These are phyloP conservation scores for Pseudogymnoascus destructans DNA, from an alignment of 2,329 filamentous ascomycete species.

Conservation along the genomic window DNA sequence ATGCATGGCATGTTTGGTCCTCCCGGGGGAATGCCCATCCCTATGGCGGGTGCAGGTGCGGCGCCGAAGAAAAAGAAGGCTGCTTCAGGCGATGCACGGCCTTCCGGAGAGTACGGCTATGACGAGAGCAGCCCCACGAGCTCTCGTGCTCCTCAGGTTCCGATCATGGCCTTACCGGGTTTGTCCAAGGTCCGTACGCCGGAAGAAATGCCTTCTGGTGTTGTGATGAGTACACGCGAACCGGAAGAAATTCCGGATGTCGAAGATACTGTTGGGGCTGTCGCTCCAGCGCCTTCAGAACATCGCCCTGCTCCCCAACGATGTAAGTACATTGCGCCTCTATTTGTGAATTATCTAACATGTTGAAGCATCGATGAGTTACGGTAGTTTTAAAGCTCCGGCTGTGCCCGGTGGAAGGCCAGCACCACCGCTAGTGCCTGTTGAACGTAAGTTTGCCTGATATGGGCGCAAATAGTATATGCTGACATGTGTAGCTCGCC, in stretches of 20 bases:
- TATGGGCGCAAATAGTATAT: slow-evolving; percentile 10
- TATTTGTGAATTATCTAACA: not conserved
- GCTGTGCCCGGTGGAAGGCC: slow-evolving; percentile 33
- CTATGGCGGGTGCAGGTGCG: slow-evolving; percentile 33
- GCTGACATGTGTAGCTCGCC: slow-evolving; percentile 42
- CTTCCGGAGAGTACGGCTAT: slow-evolving; percentile 32
- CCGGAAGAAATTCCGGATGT: slow-evolving; percentile 39
- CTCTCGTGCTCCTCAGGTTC: slow-evolving; percentile 40
- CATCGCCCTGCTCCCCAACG: slow-evolving; percentile 27
- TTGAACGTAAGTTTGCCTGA: slow-evolving; percentile 41
- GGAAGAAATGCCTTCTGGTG: slow-evolving; percentile 26
- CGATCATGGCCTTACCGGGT: slow-evolving; percentile 57
- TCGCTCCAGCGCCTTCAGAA: slow-evolving; percentile 28
- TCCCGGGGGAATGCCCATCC: slow-evolving; percentile 52
- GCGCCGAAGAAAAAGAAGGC: slow-evolving; percentile 43
- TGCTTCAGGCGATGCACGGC: slow-evolving; percentile 30
- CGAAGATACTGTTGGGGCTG: slow-evolving; percentile 42
- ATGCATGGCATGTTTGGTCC: slow-evolving; percentile 89
- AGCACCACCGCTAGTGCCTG: slow-evolving; percentile 43
- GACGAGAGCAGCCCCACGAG: slow-evolving; percentile 29
- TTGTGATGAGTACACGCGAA: slow-evolving; percentile 27
- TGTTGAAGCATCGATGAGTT: not conserved
- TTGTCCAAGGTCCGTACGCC: slow-evolving; percentile 46
- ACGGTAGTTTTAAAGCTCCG: slow-evolving; percentile 18
- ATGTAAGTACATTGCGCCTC: slow-evolving; percentile 15